Conservation (phyloP, 2,329 filamentous ascomycete species). For the Trichoderma guizhouense region DNA sequence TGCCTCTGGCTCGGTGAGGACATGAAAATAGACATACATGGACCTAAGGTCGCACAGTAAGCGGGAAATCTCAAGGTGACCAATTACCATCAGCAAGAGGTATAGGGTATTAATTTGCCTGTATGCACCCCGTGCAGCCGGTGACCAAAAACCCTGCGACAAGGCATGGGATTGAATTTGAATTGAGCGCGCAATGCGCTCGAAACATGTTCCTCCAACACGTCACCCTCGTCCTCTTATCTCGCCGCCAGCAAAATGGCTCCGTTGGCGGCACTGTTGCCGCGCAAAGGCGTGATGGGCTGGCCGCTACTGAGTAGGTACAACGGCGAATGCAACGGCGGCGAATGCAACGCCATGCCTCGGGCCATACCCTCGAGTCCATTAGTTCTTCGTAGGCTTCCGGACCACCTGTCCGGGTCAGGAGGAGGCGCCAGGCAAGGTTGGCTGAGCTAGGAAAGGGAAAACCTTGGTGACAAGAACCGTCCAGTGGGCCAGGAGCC, state of each 20-base stretch:
- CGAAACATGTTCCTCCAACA: background rate
- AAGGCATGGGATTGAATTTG: background rate
- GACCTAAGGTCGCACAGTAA: background rate
- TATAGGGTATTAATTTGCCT: background rate
- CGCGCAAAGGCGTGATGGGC: background rate
- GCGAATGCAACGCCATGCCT: background rate
- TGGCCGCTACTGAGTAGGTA: background rate
- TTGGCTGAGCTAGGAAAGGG: background rate
- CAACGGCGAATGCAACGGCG: background rate
- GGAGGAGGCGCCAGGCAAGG: background rate
- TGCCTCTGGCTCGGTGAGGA: constrained; percentile 4
- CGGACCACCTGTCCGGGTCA: constrained; percentile 9
- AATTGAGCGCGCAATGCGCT: constrained; percentile 3
- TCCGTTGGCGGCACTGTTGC: background rate
- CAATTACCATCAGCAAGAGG: background rate
- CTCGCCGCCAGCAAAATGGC: background rate
- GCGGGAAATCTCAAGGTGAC: background rate
- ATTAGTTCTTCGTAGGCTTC: background rate
- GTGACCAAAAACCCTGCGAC: background rate
- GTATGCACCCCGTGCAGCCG: constrained; percentile 4
- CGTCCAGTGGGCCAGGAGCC: background rate
- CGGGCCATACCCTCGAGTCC: background rate
- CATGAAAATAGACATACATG: background rate
- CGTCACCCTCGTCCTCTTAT: background rate
- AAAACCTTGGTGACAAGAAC: background rate